Conservation (phyloP, 2,329 filamentous ascomycete species). For the Epicoccum sorghinum region DNA sequence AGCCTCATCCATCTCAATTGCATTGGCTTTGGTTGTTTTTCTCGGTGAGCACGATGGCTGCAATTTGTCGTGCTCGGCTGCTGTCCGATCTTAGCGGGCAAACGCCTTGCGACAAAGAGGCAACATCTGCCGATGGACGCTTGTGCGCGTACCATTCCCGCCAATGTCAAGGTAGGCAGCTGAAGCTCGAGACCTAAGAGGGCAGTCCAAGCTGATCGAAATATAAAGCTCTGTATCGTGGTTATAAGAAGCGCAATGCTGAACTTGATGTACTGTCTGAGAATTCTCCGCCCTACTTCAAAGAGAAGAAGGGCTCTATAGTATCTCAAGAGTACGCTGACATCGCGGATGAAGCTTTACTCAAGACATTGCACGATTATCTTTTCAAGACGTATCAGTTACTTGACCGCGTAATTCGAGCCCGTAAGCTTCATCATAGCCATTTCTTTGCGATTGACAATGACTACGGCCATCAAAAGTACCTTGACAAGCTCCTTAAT, state of each 20-base stretch:
- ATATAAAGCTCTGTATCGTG: slow-evolving; percentile 50
- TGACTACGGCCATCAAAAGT: slow-evolving; percentile 54
- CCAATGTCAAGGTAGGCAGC: slow-evolving; percentile 31
- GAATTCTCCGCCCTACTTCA: slow-evolving; percentile 48
- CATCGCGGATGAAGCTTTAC: slow-evolving; percentile 46
- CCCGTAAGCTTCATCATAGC: slow-evolving; percentile 51
- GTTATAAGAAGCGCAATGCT: slow-evolving; percentile 57
- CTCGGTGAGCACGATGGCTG: slow-evolving; percentile 6
- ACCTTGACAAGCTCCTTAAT: slow-evolving; percentile 46
- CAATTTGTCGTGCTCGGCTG: slow-evolving; percentile 28
- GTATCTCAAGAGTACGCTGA: slow-evolving; percentile 50
- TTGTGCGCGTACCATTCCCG: slow-evolving; percentile 33
- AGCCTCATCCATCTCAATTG: background rate
- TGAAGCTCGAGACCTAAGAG: background rate
- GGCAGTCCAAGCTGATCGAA: background rate
- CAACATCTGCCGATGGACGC: slow-evolving; percentile 30
- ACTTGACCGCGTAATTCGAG: slow-evolving; percentile 51
- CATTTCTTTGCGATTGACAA: slow-evolving; percentile 52
- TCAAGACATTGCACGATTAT: slow-evolving; percentile 50
- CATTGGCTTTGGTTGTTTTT: background rate
- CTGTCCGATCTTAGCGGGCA: slow-evolving; percentile 31
- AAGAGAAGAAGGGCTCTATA: slow-evolving; percentile 43
- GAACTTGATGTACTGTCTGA: slow-evolving; percentile 49
- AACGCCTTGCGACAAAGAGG: slow-evolving; percentile 29
- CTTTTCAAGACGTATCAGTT: slow-evolving; percentile 49